phyloP scores from a whole-genome alignment of 257 asterid species.

The Solanum pinnatisectum region DNA sequence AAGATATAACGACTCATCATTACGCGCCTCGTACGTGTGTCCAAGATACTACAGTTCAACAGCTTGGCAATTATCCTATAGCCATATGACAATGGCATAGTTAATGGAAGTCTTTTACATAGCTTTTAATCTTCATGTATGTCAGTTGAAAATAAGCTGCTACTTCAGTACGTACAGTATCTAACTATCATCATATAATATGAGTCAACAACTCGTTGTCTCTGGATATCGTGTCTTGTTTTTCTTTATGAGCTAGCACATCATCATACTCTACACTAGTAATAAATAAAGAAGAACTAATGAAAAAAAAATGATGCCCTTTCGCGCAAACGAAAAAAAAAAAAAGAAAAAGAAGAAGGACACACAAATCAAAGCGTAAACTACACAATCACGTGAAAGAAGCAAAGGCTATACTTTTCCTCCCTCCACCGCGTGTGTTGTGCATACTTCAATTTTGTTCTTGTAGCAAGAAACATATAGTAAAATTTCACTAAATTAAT shows the following conservation, averaged over 20 bases:
- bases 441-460: background rate
- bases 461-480: background rate
- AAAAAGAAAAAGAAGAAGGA: no score
- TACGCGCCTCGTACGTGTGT: background rate
- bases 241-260: background rate
- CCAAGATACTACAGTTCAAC: background rate
- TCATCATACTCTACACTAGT: background rate
- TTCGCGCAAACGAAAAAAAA: no score
- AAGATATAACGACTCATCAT: constrained; percentile 21
- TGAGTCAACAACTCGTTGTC: constrained; percentile 2
- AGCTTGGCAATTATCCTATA: background rate
- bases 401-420: background rate
- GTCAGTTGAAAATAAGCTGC: background rate
- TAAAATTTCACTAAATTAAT: no score
- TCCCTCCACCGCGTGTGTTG: background rate
- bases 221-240: background rate
- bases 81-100: background rate
- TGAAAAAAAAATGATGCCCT: background rate
- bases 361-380: background rate
- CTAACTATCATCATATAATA: background rate
- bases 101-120: background rate
- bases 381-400: background rate
- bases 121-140: background rate
- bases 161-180: background rate
- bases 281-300: background rate